Conservation (phyloP, 495 filamentous ascomycete genomes). For the Penicillium roqueforti region DNA sequence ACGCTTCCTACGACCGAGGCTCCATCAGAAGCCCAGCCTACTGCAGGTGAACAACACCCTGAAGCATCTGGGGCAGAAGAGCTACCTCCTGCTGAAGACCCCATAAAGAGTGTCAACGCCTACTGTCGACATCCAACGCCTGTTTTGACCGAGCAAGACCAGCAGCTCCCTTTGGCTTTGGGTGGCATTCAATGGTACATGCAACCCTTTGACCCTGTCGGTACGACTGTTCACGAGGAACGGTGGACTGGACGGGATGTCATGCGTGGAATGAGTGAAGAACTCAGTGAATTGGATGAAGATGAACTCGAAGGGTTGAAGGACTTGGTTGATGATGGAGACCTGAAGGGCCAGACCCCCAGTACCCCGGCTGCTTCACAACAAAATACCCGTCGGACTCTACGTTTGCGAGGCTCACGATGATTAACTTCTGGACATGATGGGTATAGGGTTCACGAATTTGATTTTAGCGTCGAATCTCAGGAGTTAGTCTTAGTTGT, state of each 20-base stretch:
- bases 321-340: constrained; percentile 50
- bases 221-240: constrained; percentile 73
- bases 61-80: constrained; percentile 15
- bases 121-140: constrained; percentile 26
- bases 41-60: constrained; percentile 1
- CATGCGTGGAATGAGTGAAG: constrained; percentile 74
- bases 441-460: constrained; percentile 15
- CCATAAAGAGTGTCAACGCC: constrained; percentile 9
- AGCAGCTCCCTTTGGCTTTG: constrained; percentile 54
- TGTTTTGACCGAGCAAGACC: constrained; percentile 38
- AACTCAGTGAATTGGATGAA: constrained; percentile 83
- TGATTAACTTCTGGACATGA: constrained; percentile 16
- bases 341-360: constrained; percentile 21
- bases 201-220: constrained; percentile 70
- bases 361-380: constrained; percentile 10
- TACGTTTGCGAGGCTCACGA: constrained; percentile 38
- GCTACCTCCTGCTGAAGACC: constrained; percentile 9
- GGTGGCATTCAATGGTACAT: constrained; percentile 90
- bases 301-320: constrained; percentile 59
- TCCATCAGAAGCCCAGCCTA: constrained; percentile 2
- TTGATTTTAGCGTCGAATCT: constrained; percentile 3
- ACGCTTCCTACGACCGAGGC: neutral
- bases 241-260: constrained; percentile 73
- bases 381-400: constrained; percentile 36
- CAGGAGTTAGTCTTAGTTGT: neutral